Conservation (phyloP, 2,329 filamentous ascomycete species). For the Bipolaris bicolor region DNA sequence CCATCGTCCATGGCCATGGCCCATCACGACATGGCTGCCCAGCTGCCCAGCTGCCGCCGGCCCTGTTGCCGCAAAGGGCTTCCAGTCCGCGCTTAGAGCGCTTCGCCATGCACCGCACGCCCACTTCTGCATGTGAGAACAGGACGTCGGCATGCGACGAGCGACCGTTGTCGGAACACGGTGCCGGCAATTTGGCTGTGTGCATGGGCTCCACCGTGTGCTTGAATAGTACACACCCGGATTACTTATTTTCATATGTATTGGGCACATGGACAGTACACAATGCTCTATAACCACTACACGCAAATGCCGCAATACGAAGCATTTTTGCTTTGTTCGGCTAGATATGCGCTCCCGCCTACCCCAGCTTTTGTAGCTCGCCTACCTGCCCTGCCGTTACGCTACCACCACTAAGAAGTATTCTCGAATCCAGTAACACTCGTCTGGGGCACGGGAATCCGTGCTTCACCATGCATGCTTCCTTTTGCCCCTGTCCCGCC, state of each 20-base stretch:
- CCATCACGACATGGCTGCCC: slow-evolving; percentile 8
- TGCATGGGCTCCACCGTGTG: neutral
- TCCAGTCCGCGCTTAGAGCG: slow-evolving; percentile 40
- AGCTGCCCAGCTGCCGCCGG: slow-evolving; percentile 21
- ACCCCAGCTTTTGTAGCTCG: slow-evolving; percentile 13
- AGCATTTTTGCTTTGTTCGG: slow-evolving; percentile 7
- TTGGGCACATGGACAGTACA: neutral
- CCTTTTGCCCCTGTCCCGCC: neutral
- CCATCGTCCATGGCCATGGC: no score
- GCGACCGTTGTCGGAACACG: no score
- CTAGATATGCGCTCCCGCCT: slow-evolving; percentile 8
- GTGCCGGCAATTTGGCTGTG: neutral
- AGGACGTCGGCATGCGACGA: neutral
- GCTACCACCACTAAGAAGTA: slow-evolving; percentile 8
- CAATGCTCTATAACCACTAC: neutral
- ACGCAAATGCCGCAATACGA: no score
- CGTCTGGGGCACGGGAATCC: slow-evolving; percentile 1
- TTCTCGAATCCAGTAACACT: neutral
- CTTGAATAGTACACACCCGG: neutral
- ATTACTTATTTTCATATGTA: no score
- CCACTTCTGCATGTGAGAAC: neutral
- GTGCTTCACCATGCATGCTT: neutral
- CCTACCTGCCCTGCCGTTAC: slow-evolving; percentile 12
- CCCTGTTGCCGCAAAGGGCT: slow-evolving; percentile 37
- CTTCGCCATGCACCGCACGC: slow-evolving; percentile 19